Evolutionary conservation across 805 yeast species (phyloP).

Genomic region (Metschnikowia dekortorum): DNA sequence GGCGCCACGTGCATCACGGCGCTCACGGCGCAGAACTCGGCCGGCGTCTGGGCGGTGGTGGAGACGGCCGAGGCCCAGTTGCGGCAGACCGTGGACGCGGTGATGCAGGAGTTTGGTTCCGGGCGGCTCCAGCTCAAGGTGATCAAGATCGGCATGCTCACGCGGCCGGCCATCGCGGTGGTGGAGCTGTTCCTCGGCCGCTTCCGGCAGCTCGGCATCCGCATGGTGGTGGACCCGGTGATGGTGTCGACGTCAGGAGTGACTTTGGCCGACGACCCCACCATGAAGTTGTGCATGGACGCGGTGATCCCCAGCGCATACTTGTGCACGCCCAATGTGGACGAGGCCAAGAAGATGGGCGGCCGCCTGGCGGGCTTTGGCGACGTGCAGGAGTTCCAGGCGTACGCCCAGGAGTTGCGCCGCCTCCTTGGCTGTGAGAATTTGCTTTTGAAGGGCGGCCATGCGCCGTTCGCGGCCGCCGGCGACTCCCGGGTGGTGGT

Average conservation of each 20-base stretch:
- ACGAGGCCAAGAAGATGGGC: conserved; percentile 47
- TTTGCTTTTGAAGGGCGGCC: conserved; percentile 80
- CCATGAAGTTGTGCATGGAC: conserved; percentile 40
- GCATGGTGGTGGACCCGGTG: conserved; percentile 75
- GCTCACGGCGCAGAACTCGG: conserved; percentile 74
- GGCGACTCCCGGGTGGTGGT: not conserved
- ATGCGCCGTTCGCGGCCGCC: conserved; percentile 42
- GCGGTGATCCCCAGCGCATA: conserved; percentile 49
- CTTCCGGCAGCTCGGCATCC: conserved; percentile 22
- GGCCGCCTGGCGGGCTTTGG: conserved; percentile 12
- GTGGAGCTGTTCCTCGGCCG: conserved; percentile 34
- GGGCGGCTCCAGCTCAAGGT: conserved; percentile 43
- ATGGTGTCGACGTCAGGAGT: conserved; percentile 80
- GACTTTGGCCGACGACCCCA: conserved; percentile 45
- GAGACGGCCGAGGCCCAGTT: conserved; percentile 44
- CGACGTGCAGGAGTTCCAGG: conserved; percentile 31
- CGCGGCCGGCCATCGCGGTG: conserved; percentile 48
- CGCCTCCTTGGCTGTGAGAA: conserved; percentile 38
- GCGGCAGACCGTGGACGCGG: conserved; percentile 45
- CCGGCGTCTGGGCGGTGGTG: conserved; percentile 40
- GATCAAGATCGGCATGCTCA: conserved; percentile 78
- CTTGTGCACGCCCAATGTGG: conserved; percentile 69
- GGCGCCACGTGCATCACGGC: conserved; percentile 77
- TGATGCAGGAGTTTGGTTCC: conserved; percentile 52
- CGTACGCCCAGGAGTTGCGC: conserved; percentile 24